These are phyloP conservation scores for Coniochaeta hoffmannii DNA, from an alignment of 2,329 filamentous ascomycete genomes.

Conservation along the genomic window DNA sequence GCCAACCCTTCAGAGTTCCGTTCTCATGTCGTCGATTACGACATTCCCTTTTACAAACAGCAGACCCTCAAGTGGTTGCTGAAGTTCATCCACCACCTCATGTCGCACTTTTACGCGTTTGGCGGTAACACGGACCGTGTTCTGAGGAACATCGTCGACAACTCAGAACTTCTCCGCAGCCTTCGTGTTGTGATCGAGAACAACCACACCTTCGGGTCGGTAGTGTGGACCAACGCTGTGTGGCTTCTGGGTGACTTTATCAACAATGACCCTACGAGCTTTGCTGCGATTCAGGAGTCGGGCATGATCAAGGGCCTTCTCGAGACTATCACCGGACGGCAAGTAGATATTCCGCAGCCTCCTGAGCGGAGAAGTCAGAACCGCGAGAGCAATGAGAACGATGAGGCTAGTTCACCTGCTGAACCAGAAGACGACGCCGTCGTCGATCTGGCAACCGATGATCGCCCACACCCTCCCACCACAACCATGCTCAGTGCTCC, in stretches of 20 bases:
- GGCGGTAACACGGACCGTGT: constrained; percentile 83
- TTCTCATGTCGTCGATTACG: constrained; percentile 83
- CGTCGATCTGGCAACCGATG: constrained; percentile 28
- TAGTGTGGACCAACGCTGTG: constrained; percentile 92
- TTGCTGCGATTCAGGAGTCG: constrained; percentile 89
- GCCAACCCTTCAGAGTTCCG: constrained; percentile 64
- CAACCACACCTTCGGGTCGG: constrained; percentile 73
- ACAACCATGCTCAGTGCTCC: constrained; percentile 39
- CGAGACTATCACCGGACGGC: constrained; percentile 63
- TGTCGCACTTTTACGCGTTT: constrained; percentile 63
- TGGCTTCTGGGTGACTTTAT: constrained; percentile 93
- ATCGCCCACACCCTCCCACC: constrained; percentile 44
- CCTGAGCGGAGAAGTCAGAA: constrained; percentile 14
- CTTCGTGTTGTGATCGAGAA: constrained; percentile 78
- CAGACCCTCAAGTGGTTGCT: constrained; percentile 89
- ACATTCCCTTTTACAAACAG: constrained; percentile 88
- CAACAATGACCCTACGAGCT: constrained; percentile 97
- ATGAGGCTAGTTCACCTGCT: constrained; percentile 27
- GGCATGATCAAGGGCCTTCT: constrained; percentile 82
- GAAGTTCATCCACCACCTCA: constrained; percentile 94
- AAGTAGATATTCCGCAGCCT: constrained; percentile 30
- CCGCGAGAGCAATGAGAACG: constrained; percentile 24
- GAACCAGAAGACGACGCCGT: constrained; percentile 27
- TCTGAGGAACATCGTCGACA: constrained; percentile 89
- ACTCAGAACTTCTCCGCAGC: constrained; percentile 71